A percentile compares a stretch with the other conserved stretches of the same genome.
Evolutionary conservation across 331 rosid species (phyloP).

Genomic region (Erythrophleum ivorense): DNA sequence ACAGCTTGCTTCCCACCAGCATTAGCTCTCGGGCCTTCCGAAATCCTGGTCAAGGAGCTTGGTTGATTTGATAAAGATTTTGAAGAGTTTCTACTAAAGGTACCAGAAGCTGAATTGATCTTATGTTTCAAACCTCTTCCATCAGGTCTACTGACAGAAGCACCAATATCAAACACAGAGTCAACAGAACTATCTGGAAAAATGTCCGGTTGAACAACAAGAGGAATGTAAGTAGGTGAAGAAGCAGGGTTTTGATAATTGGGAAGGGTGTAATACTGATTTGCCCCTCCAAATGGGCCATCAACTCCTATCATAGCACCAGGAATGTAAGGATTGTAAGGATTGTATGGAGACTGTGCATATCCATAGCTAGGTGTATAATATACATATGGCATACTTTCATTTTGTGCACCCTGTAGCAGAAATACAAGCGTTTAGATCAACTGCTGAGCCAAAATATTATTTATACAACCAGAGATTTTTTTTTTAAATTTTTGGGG

Average conservation of each 20-base stretch:
- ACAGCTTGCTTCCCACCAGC: slow-evolving; percentile 65
- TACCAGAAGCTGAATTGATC: slow-evolving; percentile 62
- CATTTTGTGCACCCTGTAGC: slow-evolving; percentile 81
- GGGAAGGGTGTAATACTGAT: slow-evolving; percentile 72
- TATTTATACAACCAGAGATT: neutral
- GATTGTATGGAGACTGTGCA: slow-evolving; percentile 98
- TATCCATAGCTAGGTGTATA: slow-evolving; percentile 93
- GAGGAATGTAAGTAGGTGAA: slow-evolving; percentile 70
- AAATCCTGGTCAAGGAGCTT: slow-evolving; percentile 58
- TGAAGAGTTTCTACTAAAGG: slow-evolving; percentile 56
- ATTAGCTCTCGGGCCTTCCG: slow-evolving; percentile 72
- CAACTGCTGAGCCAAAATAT: neutral
- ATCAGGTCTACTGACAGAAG: slow-evolving; percentile 66
- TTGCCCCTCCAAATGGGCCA: slow-evolving; percentile 72
- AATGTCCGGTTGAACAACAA: slow-evolving; percentile 67
- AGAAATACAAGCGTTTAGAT: slow-evolving; percentile 37
- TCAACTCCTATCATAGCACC: slow-evolving; percentile 93
- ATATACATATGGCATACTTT: slow-evolving; percentile 87
- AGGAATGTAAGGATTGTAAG: slow-evolving; percentile 96
- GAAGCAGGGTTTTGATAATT: slow-evolving; percentile 71
- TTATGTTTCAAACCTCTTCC: slow-evolving; percentile 67
- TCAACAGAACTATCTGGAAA: slow-evolving; percentile 61
- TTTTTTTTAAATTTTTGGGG: neutral
- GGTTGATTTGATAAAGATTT: slow-evolving; percentile 61
- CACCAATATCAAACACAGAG: slow-evolving; percentile 54